Conservation (phyloP, 2,329 filamentous ascomycete species). For the Monascus ruber region DNA sequence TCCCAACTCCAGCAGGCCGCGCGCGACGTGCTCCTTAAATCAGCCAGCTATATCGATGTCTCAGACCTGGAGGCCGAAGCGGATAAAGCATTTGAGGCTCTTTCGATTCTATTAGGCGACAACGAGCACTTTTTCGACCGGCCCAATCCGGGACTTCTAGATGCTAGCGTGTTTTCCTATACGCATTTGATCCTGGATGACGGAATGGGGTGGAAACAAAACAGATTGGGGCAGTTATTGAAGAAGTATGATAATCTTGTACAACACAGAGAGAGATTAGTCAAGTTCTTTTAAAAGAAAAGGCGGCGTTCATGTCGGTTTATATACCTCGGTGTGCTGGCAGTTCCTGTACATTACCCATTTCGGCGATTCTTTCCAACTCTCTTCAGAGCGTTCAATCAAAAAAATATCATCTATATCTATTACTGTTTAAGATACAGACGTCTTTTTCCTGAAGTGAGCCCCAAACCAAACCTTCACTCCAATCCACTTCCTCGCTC, state of each 20-base stretch:
- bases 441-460: conserved; percentile 28
- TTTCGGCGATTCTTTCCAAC: background rate
- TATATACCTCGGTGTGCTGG: background rate
- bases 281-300: conserved; percentile 37
- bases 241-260: conserved; percentile 51
- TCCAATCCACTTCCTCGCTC: conserved; percentile 54
- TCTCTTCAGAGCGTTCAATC: too few relatives aligned
- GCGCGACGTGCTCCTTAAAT: conserved; percentile 58
- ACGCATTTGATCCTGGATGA: conserved; percentile 66
- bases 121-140: conserved; percentile 51
- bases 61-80: conserved; percentile 50
- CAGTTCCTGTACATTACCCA: background rate
- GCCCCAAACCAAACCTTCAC: conserved; percentile 44
- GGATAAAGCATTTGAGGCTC: conserved; percentile 49
- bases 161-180: conserved; percentile 84
- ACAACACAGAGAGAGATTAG: conserved; percentile 50
- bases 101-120: conserved; percentile 48
- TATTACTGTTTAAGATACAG: too few relatives aligned
- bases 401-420: too few relatives aligned
- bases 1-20: conserved; percentile 63
- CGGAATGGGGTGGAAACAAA: conserved; percentile 52
- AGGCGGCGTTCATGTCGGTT: conserved; percentile 3
- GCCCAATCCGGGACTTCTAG: conserved; percentile 58
- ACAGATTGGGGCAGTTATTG: conserved; percentile 47
- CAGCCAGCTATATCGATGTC: conserved; percentile 42